These are phyloP conservation scores for Fraxinus ornus DNA, from an alignment of 305 asterid species.

Conservation along the genomic window DNA sequence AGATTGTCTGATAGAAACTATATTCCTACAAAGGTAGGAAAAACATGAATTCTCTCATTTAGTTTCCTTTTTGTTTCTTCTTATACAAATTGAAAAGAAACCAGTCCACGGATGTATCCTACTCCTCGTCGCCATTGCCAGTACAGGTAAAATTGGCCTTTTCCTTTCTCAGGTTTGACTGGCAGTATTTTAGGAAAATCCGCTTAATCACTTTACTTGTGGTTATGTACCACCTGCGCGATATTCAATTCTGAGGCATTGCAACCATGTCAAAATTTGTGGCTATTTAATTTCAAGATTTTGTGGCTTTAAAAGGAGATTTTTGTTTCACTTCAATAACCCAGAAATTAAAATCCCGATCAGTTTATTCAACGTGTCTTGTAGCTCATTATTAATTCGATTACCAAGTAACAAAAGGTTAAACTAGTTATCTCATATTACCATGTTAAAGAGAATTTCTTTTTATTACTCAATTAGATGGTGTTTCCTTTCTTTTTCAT, in stretches of 20 bases:
- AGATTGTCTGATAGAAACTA: constrained; percentile 74
- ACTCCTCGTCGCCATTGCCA: background rate
- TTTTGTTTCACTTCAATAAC: background rate
- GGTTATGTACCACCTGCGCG: background rate
- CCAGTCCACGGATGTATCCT: background rate
- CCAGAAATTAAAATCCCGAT: background rate
- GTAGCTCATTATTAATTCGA: background rate
- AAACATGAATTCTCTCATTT: background rate
- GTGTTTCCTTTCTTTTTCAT: background rate
- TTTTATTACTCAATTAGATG: background rate
- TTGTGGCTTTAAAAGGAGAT: background rate
- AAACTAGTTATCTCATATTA: background rate
- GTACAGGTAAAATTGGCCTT: background rate
- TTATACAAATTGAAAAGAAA: background rate
- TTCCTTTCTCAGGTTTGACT: background rate
- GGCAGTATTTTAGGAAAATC: background rate
- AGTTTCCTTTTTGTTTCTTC: constrained; percentile 2
- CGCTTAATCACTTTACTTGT: background rate
- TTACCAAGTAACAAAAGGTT: background rate
- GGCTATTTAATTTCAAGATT: background rate
- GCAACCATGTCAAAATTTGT: background rate
- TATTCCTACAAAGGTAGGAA: constrained; percentile 81
- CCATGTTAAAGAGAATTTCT: background rate
- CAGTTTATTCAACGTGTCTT: background rate
- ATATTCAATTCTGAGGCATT: background rate